Conservation (phyloP, 441 rosid species). For the Euphorbia neoarborescens region DNA sequence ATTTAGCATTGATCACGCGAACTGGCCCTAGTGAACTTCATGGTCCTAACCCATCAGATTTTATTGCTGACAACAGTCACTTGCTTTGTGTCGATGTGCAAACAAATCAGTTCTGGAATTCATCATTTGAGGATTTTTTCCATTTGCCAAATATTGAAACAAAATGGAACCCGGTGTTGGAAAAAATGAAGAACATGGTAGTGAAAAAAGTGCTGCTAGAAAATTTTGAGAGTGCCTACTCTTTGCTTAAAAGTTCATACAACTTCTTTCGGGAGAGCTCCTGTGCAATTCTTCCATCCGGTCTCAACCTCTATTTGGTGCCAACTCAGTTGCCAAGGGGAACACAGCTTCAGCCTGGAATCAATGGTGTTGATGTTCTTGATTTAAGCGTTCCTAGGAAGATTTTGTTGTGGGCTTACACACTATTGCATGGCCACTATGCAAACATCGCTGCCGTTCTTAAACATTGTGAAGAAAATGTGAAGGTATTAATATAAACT, state of each 20-base stretch:
- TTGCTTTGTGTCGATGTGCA: slow-evolving; percentile 73
- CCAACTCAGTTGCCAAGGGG: slow-evolving; percentile 42
- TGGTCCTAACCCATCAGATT: slow-evolving; percentile 33
- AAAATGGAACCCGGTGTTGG: slow-evolving; percentile 65
- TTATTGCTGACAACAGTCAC: slow-evolving; percentile 40
- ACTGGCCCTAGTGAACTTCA: slow-evolving; percentile 39
- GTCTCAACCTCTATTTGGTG: slow-evolving; percentile 55
- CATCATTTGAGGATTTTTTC: slow-evolving; percentile 51
- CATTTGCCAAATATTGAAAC: slow-evolving; percentile 48
- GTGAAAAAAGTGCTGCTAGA: slow-evolving; percentile 55
- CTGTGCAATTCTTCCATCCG: slow-evolving; percentile 52
- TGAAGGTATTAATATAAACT: slow-evolving; percentile 49
- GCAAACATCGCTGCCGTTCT: slow-evolving; percentile 69
- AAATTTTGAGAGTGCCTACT: slow-evolving; percentile 62
- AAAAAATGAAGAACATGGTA: slow-evolving; percentile 55
- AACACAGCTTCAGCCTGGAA: slow-evolving; percentile 41
- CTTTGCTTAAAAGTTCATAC: slow-evolving; percentile 66
- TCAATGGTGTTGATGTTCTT: slow-evolving; percentile 65
- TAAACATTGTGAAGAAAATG: slow-evolving; percentile 81
- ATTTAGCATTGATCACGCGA: slow-evolving; percentile 69
- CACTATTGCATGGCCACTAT: slow-evolving; percentile 59
- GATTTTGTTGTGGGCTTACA: slow-evolving; percentile 92
- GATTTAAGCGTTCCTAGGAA: slow-evolving; percentile 88
- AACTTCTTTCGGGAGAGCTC: slow-evolving; percentile 85
- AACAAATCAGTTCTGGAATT: slow-evolving; percentile 58